Base-by-base conservation (phyloP, 768 basidiomycete species). In the Trametes coccinea region DNA sequence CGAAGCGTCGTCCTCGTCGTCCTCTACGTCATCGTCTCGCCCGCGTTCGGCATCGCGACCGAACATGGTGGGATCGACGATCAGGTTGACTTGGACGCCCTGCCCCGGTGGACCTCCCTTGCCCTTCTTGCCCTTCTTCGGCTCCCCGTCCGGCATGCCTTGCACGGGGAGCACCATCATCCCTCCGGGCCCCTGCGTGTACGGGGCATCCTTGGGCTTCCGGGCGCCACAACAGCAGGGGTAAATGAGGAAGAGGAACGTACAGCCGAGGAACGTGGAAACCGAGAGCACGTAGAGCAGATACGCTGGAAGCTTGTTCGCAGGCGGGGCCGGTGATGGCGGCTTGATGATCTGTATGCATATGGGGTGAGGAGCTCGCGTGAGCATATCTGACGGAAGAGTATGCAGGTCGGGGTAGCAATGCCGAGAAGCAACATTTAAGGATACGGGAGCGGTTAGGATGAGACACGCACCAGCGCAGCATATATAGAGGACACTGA, bases 51-150 rank as follows among this genome's bases (percentile, higher is more conserved):
- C 37, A 27, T 60, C 61, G 70, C 55, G 68, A 54, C 33, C 76
- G 61, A 90, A 86, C 60, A 82, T 81, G 6, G 76, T 76, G 6
- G 88, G 88, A 66, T 89, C 87, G 33, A 89, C 85, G 61, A 89
- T 89, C 47, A 89, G 76, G 71, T 90, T 90, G 52, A 89, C 86
- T 61, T 90, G 88, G 2, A 90, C 83, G 66, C 82, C 82, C 10
- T 68, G 75, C 5, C 62, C 60, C 17, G 61, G 54, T 37, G 65
- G 53, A 10, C 71, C 70, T 34, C 34, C 34, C 34, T 71, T 74
- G 67, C 72, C 74, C n/a, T 74, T 75, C 45, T 76, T 78, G 39
- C 75, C 75, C 37, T 73, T 76, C 63, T 78, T 78, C 67, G 76
- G 77, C 22, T 80, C 79, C 4, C 73, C 74, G 1, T 78, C 79